phyloP scores from a whole-genome alignment of 345 rosid genomes.

The Populus tremula region DNA sequence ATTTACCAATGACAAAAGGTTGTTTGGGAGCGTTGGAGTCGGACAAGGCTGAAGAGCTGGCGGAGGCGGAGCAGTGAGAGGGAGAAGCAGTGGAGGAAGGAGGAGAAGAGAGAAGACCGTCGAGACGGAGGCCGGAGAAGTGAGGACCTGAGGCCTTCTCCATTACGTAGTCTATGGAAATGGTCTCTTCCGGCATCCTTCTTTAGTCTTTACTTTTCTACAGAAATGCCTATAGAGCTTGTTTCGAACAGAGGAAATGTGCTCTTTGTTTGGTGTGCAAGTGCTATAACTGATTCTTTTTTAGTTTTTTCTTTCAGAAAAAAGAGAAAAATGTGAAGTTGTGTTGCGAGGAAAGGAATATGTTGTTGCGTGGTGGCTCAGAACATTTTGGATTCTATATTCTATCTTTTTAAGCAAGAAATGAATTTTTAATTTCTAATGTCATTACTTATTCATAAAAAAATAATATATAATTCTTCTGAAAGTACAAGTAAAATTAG shows the following conservation, averaged over 20 bases:
- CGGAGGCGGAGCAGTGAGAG: constrained; percentile 13
- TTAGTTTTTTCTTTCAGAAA: not conserved
- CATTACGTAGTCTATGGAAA: constrained; percentile 76
- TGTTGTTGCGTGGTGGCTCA: not conserved
- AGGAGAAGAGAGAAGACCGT: constrained; percentile 63
- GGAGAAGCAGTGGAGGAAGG: constrained; percentile 44
- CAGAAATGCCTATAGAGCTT: not conserved
- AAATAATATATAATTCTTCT: too few relatives aligned
- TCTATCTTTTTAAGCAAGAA: not conserved
- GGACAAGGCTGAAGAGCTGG: constrained; percentile 16
- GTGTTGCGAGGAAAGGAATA: not conserved
- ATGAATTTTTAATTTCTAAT: too few relatives aligned
- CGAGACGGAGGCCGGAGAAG: constrained; percentile 95
- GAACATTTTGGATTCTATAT: not conserved
- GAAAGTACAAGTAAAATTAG: too few relatives aligned
- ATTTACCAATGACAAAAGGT: constrained; percentile 87
- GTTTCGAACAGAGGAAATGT: not conserved
- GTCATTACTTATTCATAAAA: too few relatives aligned
- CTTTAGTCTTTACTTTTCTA: not conserved
- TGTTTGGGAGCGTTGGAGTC: constrained; percentile 47
- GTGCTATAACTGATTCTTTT: not conserved
- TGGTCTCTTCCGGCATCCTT: constrained; percentile 53
- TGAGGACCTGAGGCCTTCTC: constrained; percentile 97
- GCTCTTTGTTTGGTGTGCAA: not conserved
- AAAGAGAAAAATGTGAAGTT: not conserved